Evolutionary conservation across 1,284 basidiomycete species (phyloP), one percentile per base, ranked within the genome.

Genomic region (Fomitopsis schrenkii): DNA sequence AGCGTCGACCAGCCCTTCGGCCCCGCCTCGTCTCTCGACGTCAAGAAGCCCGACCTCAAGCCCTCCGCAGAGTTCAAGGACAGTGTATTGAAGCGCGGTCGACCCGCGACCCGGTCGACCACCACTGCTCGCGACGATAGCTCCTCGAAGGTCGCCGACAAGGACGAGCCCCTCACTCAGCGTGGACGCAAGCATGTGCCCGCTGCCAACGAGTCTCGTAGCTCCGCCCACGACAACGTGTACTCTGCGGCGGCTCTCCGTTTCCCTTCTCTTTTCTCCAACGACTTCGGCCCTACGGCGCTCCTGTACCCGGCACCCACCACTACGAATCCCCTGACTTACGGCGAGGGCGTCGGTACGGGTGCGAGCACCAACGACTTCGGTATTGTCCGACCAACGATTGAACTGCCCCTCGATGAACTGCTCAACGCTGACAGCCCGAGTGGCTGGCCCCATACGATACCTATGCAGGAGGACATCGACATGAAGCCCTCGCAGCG

Each of bases 341-440:
- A 91, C 71, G 90, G 89, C 62, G 90, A 91, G 73, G 88, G 84
- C 55, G 78, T 85, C 68, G 80, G 77, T 68, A 71, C 76, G 64
- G 77, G 79, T 62, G 59, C 64, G 58, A 66, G 63, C 53, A 72
- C 71, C 45, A 69, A 71, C 55, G 83, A 85, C 41, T 83, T 92
- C 70, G 82, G 81, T 72, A 85, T 93, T 63, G 72, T 81, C 17
- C 84, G 90, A 12, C 91, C 91, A 0, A 92, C 90, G 38, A 91
- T 92, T 67, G 90, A 92, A 71, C 82, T 93, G 36, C 86, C 87
- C 9, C 81, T 93, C 28, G 90, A 93, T 65, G 90, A 93, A 64
- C 79, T 93, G 61, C 80, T 93, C 64, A 80, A 79, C 66, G 71
- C 75, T 28, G 76, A 77, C 66, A 73, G 69, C 64, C 74, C 76